phyloP scores from a whole-genome alignment of 2,329 filamentous ascomycete genomes.

The Mollisia scopiformis region DNA sequence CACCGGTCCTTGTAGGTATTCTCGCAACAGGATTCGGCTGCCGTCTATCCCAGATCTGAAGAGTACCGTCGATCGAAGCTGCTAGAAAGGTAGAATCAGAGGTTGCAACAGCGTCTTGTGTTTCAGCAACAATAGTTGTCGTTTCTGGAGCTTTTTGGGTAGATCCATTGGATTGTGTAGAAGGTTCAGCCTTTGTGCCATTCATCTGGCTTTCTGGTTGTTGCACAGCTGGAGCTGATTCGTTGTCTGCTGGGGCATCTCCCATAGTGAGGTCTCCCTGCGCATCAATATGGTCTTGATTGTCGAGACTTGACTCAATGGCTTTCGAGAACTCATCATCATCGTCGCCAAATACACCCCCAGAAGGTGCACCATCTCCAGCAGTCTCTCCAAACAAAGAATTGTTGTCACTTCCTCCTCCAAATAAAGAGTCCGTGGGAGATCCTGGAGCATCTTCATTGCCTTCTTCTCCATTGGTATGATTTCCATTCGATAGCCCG shows the following conservation, averaged over 20 bases:
- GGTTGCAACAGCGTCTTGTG: constrained; percentile 58
- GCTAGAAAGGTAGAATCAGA: constrained; percentile 85
- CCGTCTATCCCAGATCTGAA: constrained; percentile 93
- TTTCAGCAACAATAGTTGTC: constrained; percentile 36
- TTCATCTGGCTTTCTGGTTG: constrained; percentile 30
- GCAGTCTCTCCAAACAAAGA: constrained; percentile 87
- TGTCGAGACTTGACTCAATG: constrained; percentile 55
- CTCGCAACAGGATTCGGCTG: constrained; percentile 76
- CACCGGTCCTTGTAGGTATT: constrained; percentile 72
- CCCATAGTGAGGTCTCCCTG: constrained; percentile 33
- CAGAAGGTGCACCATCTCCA: constrained; percentile 51
- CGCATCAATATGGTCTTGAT: constrained; percentile 28
- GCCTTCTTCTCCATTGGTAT: constrained; percentile 45
- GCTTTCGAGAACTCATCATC: constrained; percentile 81
- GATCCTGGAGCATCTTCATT: constrained; percentile 62
- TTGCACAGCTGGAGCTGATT: constrained; percentile 15
- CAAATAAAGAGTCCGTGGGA: constrained; percentile 75
- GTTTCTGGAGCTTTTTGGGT: constrained; percentile 12
- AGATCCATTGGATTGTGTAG: constrained; percentile 17
- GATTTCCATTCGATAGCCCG: constrained; percentile 46
- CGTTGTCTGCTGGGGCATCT: constrained; percentile 17
- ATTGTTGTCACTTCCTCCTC: constrained; percentile 71
- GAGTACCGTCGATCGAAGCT: constrained; percentile 81
- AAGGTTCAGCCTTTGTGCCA: constrained; percentile 2
- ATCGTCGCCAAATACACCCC: constrained; percentile 76